Evolutionary conservation across 2,329 filamentous ascomycete species (phyloP), one percentile per base, ranked within the genome.

Genomic region (Lasiodiplodia sp.): DNA sequence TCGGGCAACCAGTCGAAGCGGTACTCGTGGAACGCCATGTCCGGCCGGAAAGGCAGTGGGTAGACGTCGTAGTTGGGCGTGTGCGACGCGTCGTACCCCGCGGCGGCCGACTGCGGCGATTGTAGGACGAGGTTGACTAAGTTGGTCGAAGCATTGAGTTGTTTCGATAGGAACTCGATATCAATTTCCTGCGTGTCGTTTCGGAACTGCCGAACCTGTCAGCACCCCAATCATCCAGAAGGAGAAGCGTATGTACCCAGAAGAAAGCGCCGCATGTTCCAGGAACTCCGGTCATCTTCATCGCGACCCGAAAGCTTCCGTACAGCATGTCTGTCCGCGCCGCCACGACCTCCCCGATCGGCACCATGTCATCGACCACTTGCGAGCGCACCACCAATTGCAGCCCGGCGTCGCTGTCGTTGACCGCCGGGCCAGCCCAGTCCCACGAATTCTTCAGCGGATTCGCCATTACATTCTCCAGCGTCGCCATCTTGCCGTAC

Each of bases 171-270:
- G 75, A 94, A 92, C 72, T 95, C 92, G 80, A 94, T 89, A 76
- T 94, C 92, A 73, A 94, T 93, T 74, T 94, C 92, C 75, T 92
- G 89, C 1, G 90, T 91, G 78, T 94, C 89, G 77, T 93, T 92
- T 80, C 87, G 88, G 78, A 92, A 94, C 91, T 92, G 70, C 49
- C 21, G 51, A 16, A 14, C 66, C 73, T 70, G 75, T 71, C 62
- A 58, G 28, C 31, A 47, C 21, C 11, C 21, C 7, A 3, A 25
- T n/a, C 25, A 34, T 34, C 31, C 6, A 34, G 31, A 34, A 53
- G 23, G 25, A 53, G 51, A 18, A 14, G 28, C 25, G 51, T 16
- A 12, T 4, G 12, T 79, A 92, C 89, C 88, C 91, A 95, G 79
- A 94, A 94, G 80, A 94, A 94, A 7, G 91, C 91, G 37, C 87